A percentile compares a stretch with the other conserved stretches of the same genome.
Evolutionary conservation across 352 stramenopile genomes (phyloP).

Genomic region (Phytopythium kandeliae): DNA sequence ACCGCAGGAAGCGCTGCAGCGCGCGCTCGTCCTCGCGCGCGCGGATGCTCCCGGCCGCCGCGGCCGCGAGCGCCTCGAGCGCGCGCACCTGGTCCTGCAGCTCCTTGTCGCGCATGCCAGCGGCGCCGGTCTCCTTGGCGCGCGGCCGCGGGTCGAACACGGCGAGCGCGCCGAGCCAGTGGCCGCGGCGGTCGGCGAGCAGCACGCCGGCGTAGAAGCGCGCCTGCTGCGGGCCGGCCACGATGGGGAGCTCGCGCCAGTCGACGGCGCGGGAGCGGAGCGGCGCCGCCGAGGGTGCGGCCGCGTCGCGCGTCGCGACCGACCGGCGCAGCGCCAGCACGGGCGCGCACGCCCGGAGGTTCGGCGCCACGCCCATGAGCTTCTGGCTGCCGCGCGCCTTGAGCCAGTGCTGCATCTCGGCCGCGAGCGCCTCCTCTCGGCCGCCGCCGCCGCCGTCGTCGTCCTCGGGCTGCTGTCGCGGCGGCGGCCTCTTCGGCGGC

Average conservation of each 20-base stretch:
- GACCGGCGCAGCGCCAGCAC: constrained; percentile 38
- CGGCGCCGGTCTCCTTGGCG: constrained; percentile 12
- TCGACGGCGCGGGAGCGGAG: too few relatives aligned
- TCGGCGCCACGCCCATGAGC: constrained; percentile 48
- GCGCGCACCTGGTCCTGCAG: constrained; percentile 22
- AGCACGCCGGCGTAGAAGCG: constrained; percentile 71
- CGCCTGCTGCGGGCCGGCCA: constrained; percentile 58
- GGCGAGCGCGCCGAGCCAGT: constrained; percentile 49
- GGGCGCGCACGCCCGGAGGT: constrained; percentile 63
- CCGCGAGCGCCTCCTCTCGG: not conserved
- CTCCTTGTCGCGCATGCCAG: constrained; percentile 18
- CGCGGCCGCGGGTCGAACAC: constrained; percentile 52
- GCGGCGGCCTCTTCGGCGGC: too few relatives aligned
- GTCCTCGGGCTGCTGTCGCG: constrained; percentile 1
- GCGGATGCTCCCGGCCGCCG: constrained; percentile 33
- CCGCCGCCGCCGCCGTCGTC: constrained; percentile 3
- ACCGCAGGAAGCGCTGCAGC: constrained; percentile 48
- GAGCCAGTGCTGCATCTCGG: constrained; percentile 36
- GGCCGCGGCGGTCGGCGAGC: constrained; percentile 35
- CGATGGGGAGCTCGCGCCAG: constrained; percentile 55
- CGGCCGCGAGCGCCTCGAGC: constrained; percentile 29
- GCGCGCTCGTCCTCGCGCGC: constrained; percentile 37
- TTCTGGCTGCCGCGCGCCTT: constrained; percentile 37
- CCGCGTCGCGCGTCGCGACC: constrained; percentile 45
- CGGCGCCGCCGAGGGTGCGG: constrained; percentile 12